Evolutionary conservation across 306 rosid species (phyloP).

Genomic region (Coriaria nepalensis): DNA sequence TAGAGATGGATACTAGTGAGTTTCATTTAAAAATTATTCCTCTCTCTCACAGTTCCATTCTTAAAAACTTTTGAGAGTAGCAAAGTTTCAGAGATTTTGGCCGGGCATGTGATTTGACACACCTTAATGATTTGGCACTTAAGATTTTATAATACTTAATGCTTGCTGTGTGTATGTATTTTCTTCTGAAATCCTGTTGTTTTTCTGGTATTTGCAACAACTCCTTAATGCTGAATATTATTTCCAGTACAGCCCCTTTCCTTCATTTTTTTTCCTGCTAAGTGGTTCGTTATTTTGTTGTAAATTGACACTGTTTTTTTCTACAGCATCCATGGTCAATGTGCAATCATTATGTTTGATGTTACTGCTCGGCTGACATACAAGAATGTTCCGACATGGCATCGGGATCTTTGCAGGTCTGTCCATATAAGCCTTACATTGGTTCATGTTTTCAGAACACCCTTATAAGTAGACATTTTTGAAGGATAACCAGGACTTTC

Average conservation of each 20-base stretch:
- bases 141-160: too few species aligned
- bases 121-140: too few species aligned
- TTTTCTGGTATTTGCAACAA: too few species aligned
- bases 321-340: slow-evolving; percentile 32
- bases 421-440: neutral
- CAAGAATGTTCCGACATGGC: slow-evolving; percentile 72
- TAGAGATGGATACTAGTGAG: slow-evolving; percentile 22
- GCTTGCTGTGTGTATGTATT: too few species aligned
- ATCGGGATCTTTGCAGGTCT: slow-evolving; percentile 60
- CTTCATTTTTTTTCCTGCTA: neutral
- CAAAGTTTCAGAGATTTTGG: too few species aligned
- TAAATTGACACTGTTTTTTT: neutral
- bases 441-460: too few species aligned
- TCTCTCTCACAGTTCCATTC: neutral
- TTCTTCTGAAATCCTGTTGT: too few species aligned
- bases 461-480: too few species aligned
- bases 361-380: slow-evolving; percentile 59
- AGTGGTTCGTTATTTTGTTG: neutral
- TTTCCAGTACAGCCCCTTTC: too few species aligned
- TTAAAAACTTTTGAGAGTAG: neutral
- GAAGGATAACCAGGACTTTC: neutral
- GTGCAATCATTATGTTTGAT: slow-evolving; percentile 69
- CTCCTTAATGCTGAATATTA: too few species aligned
- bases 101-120: too few species aligned
- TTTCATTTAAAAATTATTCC: neutral